These are phyloP conservation scores for Oryza rufipogon DNA, from an alignment of 176 grass and related monocot species.

Conservation along the genomic window DNA sequence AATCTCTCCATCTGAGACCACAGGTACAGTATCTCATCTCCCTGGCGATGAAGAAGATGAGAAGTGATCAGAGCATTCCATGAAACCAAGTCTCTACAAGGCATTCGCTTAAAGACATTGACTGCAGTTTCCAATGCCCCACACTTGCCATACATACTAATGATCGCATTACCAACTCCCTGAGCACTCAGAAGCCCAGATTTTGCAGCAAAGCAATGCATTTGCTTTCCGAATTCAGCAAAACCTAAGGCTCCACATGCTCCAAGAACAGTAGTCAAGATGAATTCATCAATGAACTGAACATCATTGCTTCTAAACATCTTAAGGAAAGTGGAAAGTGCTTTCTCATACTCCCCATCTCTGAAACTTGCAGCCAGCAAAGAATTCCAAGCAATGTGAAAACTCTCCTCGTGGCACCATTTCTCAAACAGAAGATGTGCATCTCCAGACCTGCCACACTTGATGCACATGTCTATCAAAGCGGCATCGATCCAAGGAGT, in stretches of 20 bases:
- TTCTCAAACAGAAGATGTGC: slow-evolving; percentile 51
- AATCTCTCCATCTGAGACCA: slow-evolving; percentile 58
- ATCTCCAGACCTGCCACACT: slow-evolving; percentile 57
- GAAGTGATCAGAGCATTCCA: slow-evolving; percentile 66
- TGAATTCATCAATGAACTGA: slow-evolving; percentile 57
- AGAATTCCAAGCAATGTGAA: slow-evolving; percentile 66
- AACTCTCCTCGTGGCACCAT: slow-evolving; percentile 55
- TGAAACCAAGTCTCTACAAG: slow-evolving; percentile 52
- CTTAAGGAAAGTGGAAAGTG: slow-evolving; percentile 46
- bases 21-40: slow-evolving; percentile 50
- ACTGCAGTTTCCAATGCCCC: slow-evolving; percentile 50
- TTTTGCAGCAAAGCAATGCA: slow-evolving; percentile 61
- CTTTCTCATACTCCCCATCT: slow-evolving; percentile 60
- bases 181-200: slow-evolving; percentile 49
- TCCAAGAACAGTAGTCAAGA: slow-evolving; percentile 55
- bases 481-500: slow-evolving; percentile 65
- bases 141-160: slow-evolving; percentile 74
- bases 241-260: slow-evolving; percentile 58
- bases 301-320: slow-evolving; percentile 42
- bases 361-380: slow-evolving; percentile 51
- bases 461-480: slow-evolving; percentile 73
- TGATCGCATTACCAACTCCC: slow-evolving; percentile 55
- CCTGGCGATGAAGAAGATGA: slow-evolving; percentile 60
- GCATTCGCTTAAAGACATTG: slow-evolving; percentile 56
- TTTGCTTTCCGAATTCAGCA: slow-evolving; percentile 59